Percentiles rank a stretch among this genome's conserved stretches.
Evolutionary conservation across 768 basidiomycete genomes (phyloP).

Genomic region (Tulasnella sp.): DNA sequence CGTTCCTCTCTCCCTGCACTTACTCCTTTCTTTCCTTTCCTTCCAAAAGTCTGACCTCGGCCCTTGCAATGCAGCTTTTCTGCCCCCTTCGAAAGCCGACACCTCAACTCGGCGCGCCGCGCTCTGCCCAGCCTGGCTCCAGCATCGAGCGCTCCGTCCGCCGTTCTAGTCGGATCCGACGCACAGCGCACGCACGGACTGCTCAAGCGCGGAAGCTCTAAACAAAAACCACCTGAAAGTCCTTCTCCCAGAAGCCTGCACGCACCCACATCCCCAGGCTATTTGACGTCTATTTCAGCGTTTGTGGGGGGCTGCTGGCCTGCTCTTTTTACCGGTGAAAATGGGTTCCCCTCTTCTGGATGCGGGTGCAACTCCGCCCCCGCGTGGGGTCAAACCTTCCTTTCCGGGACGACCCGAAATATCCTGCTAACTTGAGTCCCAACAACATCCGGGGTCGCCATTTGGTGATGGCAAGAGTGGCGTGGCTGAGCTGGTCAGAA

Average conservation of each 20-base stretch:
- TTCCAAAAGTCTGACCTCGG: background rate
- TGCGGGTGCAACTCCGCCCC: background rate
- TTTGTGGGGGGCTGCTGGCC: background rate
- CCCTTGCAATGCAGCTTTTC: background rate
- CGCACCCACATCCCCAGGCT: background rate
- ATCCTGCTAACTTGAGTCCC: background rate
- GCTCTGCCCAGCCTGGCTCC: background rate
- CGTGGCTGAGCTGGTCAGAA: too few relatives aligned
- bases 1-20: background rate
- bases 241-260: background rate
- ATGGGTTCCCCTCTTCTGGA: background rate
- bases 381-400: constrained; percentile 15
- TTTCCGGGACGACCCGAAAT: background rate
- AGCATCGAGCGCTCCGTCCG: background rate
- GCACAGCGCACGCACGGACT: too few relatives aligned
- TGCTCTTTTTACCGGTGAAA: too few relatives aligned
- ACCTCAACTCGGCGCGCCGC: background rate
- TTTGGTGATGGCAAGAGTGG: background rate
- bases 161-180: too few relatives aligned
- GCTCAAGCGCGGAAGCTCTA: background rate
- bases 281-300: background rate
- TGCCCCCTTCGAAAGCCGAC: background rate
- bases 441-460: background rate
- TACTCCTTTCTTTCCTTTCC: background rate
- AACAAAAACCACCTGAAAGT: constrained; percentile 2